These are phyloP conservation scores for Nyssa sinensis DNA, from an alignment of 148 eudicot species.

Conservation along the genomic window DNA sequence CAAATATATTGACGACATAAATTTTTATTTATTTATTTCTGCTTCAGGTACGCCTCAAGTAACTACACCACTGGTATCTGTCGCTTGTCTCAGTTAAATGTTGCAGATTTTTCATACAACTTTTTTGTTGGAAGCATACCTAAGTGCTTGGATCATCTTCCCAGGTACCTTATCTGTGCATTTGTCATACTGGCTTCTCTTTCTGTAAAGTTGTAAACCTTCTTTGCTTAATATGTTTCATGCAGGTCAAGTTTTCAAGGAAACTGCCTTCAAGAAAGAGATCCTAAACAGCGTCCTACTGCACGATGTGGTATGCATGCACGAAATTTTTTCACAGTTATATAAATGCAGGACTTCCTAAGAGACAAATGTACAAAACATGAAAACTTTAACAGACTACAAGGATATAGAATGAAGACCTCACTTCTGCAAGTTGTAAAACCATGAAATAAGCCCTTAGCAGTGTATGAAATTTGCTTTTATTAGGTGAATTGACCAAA, in stretches of 20 bases:
- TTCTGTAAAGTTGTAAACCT: conserved; percentile 1
- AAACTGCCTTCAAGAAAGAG: conserved; percentile 75
- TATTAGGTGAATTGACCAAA: neutral
- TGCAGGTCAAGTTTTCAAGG: conserved; percentile 83
- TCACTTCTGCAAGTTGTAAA: neutral
- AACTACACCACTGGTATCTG: conserved; percentile 61
- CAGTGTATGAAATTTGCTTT: neutral
- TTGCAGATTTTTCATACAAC: conserved; percentile 76
- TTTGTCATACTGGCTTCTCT: neutral
- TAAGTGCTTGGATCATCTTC: conserved; percentile 73
- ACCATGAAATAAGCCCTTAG: neutral
- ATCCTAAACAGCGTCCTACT: conserved; percentile 59
- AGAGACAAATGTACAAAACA: neutral
- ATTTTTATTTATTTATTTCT: conserved; percentile 3
- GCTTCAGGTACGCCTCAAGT: conserved; percentile 58
- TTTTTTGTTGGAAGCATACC: conserved; percentile 75
- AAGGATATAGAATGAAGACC: neutral
- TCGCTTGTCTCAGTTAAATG: conserved; percentile 64
- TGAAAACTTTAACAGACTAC: neutral
- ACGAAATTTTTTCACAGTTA: neutral
- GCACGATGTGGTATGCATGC: conserved; percentile 67
- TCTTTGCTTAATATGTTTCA: neutral
- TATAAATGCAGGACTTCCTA: neutral
- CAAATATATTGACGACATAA: neutral
- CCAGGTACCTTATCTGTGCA: conserved; percentile 48